Evolutionary conservation across 2,329 filamentous ascomycete species (phyloP).

Genomic region (Rhynchosporium agropyri): DNA sequence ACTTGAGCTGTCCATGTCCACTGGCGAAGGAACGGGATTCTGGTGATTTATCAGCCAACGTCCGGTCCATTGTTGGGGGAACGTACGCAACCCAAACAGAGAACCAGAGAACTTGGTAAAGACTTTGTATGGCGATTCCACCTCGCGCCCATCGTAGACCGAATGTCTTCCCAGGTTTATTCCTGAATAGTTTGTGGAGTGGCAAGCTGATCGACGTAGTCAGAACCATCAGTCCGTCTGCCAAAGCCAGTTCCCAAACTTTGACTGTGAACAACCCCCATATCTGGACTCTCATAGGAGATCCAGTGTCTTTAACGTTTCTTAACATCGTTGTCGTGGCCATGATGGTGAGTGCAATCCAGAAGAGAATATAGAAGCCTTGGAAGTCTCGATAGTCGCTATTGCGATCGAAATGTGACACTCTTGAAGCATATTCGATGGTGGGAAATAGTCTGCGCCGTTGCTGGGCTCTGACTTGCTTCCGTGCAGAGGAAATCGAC

Average conservation of each 20-base stretch:
- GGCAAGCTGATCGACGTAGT: constrained; percentile 73
- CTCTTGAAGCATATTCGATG: constrained; percentile 84
- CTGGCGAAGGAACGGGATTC: constrained; percentile 77
- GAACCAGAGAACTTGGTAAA: constrained; percentile 81
- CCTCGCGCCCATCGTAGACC: constrained; percentile 72
- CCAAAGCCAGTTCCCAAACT: constrained; percentile 81
- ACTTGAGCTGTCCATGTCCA: constrained; percentile 99
- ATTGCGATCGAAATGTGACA: constrained; percentile 92
- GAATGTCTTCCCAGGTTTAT: constrained; percentile 50
- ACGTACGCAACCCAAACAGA: constrained; percentile 72
- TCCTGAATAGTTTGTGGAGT: constrained; percentile 69
- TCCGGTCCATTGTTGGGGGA: background rate
- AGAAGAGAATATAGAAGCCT: constrained; percentile 97
- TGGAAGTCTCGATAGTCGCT: constrained; percentile 94
- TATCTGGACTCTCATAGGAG: constrained; percentile 80
- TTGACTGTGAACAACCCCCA: constrained; percentile 89
- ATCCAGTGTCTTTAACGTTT: constrained; percentile 92
- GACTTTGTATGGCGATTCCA: constrained; percentile 81
- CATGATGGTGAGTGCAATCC: constrained; percentile 97
- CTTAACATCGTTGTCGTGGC: constrained; percentile 90
- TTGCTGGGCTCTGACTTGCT: constrained; percentile 79
- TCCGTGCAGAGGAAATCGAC: constrained; percentile 81
- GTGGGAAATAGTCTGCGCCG: constrained; percentile 87
- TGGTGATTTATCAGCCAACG: constrained; percentile 40
- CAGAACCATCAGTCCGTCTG: constrained; percentile 82